These are phyloP conservation scores for Chaetomium cochliodes DNA, from an alignment of 495 filamentous ascomycete species.

Conservation along the genomic window DNA sequence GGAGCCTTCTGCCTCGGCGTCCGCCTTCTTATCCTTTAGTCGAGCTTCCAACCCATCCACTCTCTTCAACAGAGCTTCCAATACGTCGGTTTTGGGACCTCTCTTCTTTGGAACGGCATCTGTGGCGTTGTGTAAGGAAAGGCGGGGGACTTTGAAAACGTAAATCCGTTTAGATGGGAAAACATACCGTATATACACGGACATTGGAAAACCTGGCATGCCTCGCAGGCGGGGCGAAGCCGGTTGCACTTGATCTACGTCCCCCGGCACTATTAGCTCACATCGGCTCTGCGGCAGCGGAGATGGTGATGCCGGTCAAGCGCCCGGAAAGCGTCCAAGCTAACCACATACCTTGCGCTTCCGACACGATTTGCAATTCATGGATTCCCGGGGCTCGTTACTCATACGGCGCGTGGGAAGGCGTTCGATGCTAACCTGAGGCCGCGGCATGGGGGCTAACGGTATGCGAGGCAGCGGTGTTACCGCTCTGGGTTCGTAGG, in stretches of 20 bases:
- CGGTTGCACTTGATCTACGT: conserved; percentile 85
- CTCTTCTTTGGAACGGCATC: conserved; percentile 87
- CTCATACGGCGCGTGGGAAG: conserved; percentile 69
- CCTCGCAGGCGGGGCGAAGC: conserved; percentile 76
- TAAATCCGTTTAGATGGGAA: neutral
- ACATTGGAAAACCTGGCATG: conserved; percentile 83
- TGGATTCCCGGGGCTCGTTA: conserved; percentile 78
- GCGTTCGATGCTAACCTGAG: conserved; percentile 82
- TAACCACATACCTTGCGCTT: conserved; percentile 67
- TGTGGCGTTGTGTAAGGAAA: conserved; percentile 34
- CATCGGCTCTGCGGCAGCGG: neutral
- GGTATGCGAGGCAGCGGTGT: conserved; percentile 36
- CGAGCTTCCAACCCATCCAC: conserved; percentile 81
- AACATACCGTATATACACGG: conserved; percentile 81
- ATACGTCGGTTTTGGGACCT: conserved; percentile 83
- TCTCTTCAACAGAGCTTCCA: conserved; percentile 78
- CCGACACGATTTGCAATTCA: conserved; percentile 93
- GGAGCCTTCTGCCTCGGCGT: conserved; percentile 43
- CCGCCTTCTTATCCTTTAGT: conserved; percentile 63
- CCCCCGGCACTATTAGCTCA: conserved; percentile 25
- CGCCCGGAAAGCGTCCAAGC: neutral
- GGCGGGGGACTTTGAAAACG: neutral
- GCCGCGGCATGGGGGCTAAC: conserved; percentile 60
- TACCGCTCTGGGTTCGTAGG: conserved; percentile 32
- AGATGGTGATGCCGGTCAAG: no score